phyloP scores from a whole-genome alignment of 371 early-diverging fungal species.

The Catenaria anguillulae region DNA sequence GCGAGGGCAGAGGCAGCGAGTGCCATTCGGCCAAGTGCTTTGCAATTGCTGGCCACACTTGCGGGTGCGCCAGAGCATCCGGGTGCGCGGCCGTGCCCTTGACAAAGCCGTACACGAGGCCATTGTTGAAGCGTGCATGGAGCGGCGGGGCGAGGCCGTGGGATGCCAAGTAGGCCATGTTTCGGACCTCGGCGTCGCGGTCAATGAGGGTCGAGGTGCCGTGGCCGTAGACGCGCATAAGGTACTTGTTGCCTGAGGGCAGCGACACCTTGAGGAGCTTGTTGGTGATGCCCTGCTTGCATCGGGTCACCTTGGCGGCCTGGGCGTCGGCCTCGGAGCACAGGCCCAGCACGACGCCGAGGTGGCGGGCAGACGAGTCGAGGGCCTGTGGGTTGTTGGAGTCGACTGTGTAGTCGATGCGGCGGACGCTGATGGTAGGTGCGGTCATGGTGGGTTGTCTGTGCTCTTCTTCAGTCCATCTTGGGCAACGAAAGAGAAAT shows the following conservation, averaged over 20 bases:
- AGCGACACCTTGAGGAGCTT: conserved; percentile 21
- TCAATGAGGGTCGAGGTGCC: conserved; percentile 77
- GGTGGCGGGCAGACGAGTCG: background rate
- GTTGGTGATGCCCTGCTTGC: conserved; percentile 88
- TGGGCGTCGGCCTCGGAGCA: conserved; percentile 11
- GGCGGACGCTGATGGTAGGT: too few relatives aligned
- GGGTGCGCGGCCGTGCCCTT: conserved; percentile 52
- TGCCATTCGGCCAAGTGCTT: conserved; percentile 67
- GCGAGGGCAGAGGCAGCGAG: conserved; percentile 32
- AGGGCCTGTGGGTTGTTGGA: too few relatives aligned
- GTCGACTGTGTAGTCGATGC: too few relatives aligned
- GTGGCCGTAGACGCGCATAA: conserved; percentile 69
- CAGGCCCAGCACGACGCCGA: background rate
- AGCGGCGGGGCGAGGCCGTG: conserved; percentile 61
- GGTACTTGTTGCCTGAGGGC: background rate
- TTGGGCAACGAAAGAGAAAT: too few relatives aligned
- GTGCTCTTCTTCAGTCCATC: too few relatives aligned
- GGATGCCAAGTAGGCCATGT: conserved; percentile 55
- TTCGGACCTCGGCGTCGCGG: conserved; percentile 42
- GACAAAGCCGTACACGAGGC: conserved; percentile 78
- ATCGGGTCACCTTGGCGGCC: conserved; percentile 25
- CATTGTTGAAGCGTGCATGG: conserved; percentile 73
- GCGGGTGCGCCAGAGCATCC: conserved; percentile 51
- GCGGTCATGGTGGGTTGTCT: too few relatives aligned
- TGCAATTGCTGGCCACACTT: conserved; percentile 62